Evolutionary conservation across 2,329 filamentous ascomycete species (phyloP).

Genomic region (Phialophora tarda): DNA sequence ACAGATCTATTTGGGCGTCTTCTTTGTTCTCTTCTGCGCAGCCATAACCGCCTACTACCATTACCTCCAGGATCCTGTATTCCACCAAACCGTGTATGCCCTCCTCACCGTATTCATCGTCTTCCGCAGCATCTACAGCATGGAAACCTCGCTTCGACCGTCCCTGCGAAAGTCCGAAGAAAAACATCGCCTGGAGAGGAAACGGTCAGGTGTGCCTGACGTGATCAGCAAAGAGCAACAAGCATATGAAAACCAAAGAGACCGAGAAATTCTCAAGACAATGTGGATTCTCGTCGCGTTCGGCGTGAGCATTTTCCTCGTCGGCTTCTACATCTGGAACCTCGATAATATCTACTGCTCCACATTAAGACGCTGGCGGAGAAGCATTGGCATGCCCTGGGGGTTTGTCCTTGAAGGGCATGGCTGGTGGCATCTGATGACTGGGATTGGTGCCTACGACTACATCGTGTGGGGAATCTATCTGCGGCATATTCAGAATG

Average conservation of each 20-base stretch:
- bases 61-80: slow-evolving; percentile 78
- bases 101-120: slow-evolving; percentile 73
- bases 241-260: slow-evolving; percentile 59
- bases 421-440: slow-evolving; percentile 81
- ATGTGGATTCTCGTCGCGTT: slow-evolving; percentile 79
- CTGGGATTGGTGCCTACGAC: slow-evolving; percentile 80
- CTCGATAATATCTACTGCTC: slow-evolving; percentile 79
- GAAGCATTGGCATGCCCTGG: slow-evolving; percentile 76
- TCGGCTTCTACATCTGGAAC: slow-evolving; percentile 77
- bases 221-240: slow-evolving; percentile 51
- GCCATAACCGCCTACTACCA: slow-evolving; percentile 84
- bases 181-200: slow-evolving; percentile 51
- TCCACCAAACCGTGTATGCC: slow-evolving; percentile 81
- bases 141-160: slow-evolving; percentile 70
- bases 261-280: slow-evolving; percentile 62
- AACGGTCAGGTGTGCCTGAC: slow-evolving; percentile 47
- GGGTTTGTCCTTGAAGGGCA: slow-evolving; percentile 75
- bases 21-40: slow-evolving; percentile 60
- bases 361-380: slow-evolving; percentile 68
- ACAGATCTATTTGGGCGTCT: slow-evolving; percentile 61
- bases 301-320: slow-evolving; percentile 73
- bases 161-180: slow-evolving; percentile 57
- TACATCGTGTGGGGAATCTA: slow-evolving; percentile 85
- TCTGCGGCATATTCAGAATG: slow-evolving; percentile 77
- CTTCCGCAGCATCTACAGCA: slow-evolving; percentile 75